Percentiles rank a stretch among this genome's conserved stretches.
Conservation (phyloP, 805 yeast genomes). For the Nakazawaea peltata region DNA sequence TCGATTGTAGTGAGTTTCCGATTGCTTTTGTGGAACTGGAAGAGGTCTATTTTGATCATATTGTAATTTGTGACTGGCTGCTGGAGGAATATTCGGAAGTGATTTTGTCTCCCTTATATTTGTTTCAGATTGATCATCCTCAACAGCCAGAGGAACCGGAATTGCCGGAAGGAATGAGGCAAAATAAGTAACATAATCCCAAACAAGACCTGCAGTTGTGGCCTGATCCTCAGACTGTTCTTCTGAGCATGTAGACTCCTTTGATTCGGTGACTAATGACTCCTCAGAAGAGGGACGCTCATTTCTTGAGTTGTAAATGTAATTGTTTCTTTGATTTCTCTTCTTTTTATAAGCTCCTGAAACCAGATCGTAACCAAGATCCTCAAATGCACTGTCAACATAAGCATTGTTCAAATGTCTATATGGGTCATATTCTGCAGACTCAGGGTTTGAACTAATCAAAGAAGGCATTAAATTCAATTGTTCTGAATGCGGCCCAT, state of each 20-base stretch:
- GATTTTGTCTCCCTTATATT: background rate
- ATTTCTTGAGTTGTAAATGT: too few species aligned
- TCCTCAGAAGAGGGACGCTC: too few species aligned
- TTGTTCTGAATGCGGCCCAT: background rate
- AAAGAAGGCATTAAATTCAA: slow-evolving; percentile 9
- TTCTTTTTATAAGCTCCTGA: slow-evolving; percentile 1
- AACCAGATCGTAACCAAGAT: background rate
- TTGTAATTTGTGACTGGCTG: too few species aligned
- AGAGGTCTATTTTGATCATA: background rate
- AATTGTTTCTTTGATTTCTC: too few species aligned
- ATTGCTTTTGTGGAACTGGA: background rate
- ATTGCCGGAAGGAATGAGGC: slow-evolving; percentile 9
- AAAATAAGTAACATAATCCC: slow-evolving; percentile 8
- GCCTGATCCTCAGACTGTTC: too few species aligned
- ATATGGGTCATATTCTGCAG: background rate
- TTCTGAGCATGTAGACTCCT: too few species aligned
- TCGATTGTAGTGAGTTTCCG: background rate
- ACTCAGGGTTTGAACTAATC: background rate
- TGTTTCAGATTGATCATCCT: background rate
- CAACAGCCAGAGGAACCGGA: slow-evolving; percentile 2
- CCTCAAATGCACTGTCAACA: slow-evolving; percentile 4
- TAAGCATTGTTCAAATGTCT: background rate
- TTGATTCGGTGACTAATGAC: too few species aligned
- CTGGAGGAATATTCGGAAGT: too few species aligned
- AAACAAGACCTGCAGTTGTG: too few species aligned